These are phyloP conservation scores for Dioscorea dumetorum DNA, from an alignment of 106 monocot genomes.

Conservation along the genomic window DNA sequence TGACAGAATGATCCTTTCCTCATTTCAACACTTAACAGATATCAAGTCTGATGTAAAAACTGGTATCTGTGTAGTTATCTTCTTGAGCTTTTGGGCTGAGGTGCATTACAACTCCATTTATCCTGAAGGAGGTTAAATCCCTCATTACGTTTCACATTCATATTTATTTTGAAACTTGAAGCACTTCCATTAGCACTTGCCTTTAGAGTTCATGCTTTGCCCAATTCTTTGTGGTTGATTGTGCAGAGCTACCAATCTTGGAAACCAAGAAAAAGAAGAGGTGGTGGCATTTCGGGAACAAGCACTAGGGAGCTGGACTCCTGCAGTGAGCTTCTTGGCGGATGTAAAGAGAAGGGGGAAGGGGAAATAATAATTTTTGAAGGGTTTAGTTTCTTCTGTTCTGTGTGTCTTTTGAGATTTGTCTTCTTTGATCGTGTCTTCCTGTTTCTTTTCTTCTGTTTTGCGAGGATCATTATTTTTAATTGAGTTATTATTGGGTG, in stretches of 20 bases:
- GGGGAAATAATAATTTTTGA: not conserved
- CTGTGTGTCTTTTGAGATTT: not conserved
- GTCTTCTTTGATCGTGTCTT: not conserved
- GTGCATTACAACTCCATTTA: slow-evolving; percentile 83
- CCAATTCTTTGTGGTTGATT: not conserved
- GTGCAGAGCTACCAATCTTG: slow-evolving; percentile 33
- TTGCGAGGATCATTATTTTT: not conserved
- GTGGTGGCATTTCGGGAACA: slow-evolving; percentile 62
- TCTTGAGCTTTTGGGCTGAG: slow-evolving; percentile 80
- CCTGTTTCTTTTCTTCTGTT: not conserved
- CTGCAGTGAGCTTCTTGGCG: not conserved
- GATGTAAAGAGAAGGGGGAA: no score
- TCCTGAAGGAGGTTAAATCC: slow-evolving; percentile 58
- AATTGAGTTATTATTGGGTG: not conserved
- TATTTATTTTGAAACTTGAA: not conserved
- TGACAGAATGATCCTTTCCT: not conserved
- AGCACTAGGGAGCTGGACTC: slow-evolving; percentile 13
- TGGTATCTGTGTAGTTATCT: slow-evolving; percentile 39
- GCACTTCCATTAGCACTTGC: not conserved
- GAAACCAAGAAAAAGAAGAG: slow-evolving; percentile 62
- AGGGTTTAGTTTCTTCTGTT: not conserved
- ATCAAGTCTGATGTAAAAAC: not conserved
- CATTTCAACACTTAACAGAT: no score
- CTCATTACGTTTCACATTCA: not conserved
- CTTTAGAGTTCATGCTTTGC: not conserved